Percentiles rank a stretch among this genome's conserved stretches.
phyloP scores from a whole-genome alignment of 257 asterid species.

The Asclepias syriaca region DNA sequence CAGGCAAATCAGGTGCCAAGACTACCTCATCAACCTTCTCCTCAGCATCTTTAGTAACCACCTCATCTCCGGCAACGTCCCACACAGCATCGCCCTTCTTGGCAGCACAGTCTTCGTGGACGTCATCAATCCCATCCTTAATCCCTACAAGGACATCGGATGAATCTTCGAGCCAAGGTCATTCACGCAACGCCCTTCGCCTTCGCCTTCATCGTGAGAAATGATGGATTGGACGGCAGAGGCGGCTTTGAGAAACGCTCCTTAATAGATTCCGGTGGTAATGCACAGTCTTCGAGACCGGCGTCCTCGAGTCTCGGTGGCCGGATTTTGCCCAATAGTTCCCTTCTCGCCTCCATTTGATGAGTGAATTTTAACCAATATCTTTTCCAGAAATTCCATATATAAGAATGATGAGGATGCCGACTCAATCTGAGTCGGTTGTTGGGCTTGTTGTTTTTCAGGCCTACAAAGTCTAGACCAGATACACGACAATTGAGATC shows the following conservation, averaged over 20 bases:
- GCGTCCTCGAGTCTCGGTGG: slow-evolving; percentile 91
- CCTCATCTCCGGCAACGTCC: slow-evolving; percentile 40
- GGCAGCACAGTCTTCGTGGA: slow-evolving; percentile 39
- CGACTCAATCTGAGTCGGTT: not conserved
- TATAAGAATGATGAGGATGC: not conserved
- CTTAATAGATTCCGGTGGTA: slow-evolving; percentile 69
- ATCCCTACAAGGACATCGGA: slow-evolving; percentile 54
- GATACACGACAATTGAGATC: too few relatives aligned
- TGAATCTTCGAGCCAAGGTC: slow-evolving; percentile 47
- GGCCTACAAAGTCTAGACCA: too few relatives aligned
- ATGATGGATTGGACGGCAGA: slow-evolving; percentile 53
- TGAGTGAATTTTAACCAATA: not conserved
- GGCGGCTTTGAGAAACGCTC: slow-evolving; percentile 88
- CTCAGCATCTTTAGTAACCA: slow-evolving; percentile 25
- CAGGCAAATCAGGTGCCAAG: slow-evolving; percentile 29
- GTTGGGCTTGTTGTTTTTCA: not conserved
- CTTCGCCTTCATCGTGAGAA: slow-evolving; percentile 26
- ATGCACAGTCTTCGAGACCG: slow-evolving; percentile 90
- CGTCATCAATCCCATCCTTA: slow-evolving; percentile 27
- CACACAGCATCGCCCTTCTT: slow-evolving; percentile 48
- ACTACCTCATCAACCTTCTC: slow-evolving; percentile 34
- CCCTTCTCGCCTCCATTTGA: slow-evolving; percentile 44
- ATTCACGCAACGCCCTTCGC: slow-evolving; percentile 36
- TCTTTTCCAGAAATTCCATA: not conserved
- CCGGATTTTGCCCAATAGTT: slow-evolving; percentile 39